Evolutionary conservation across 305 asterid species (phyloP).

Genomic region (Stenogyne calaminthoides): DNA sequence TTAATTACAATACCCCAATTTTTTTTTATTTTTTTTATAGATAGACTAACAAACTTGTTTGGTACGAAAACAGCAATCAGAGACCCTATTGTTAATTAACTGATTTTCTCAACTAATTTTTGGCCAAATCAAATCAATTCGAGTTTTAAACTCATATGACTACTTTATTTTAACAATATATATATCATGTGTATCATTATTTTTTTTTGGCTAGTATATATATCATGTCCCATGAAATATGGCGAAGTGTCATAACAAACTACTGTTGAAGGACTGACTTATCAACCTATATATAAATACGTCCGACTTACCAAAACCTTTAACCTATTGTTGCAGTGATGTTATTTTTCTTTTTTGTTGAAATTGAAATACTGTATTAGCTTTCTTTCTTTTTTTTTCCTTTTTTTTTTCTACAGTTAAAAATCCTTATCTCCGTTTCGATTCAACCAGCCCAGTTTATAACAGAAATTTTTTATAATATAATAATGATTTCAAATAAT

Average conservation of each 20-base stretch:
- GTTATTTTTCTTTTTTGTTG: neutral
- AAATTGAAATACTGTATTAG: no score
- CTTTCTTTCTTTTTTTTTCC: no score
- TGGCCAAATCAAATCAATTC: no score
- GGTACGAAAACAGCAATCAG: slow-evolving; percentile 31
- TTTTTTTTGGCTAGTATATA: no score
- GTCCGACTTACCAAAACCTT: neutral
- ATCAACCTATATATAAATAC: slow-evolving; percentile 2
- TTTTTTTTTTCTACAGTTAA: no score
- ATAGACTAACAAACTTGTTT: slow-evolving; percentile 31
- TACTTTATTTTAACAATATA: no score
- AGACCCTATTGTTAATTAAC: slow-evolving; percentile 20
- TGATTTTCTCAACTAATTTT: no score
- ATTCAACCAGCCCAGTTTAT: no score
- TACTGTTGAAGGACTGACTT: slow-evolving; percentile 30
- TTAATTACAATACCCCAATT: slow-evolving; percentile 1
- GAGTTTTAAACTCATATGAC: no score
- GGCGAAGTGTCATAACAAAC: slow-evolving; percentile 27
- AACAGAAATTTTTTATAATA: no score
- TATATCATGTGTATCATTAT: no score
- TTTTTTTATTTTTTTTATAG: neutral
- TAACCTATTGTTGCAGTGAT: neutral
- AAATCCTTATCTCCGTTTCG: neutral
- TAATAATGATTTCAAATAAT: no score
- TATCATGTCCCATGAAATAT: slow-evolving; percentile 10